These are phyloP conservation scores for Chrysopogon serrulatus DNA, from an alignment of 176 grass and related monocot species.

Conservation along the genomic window DNA sequence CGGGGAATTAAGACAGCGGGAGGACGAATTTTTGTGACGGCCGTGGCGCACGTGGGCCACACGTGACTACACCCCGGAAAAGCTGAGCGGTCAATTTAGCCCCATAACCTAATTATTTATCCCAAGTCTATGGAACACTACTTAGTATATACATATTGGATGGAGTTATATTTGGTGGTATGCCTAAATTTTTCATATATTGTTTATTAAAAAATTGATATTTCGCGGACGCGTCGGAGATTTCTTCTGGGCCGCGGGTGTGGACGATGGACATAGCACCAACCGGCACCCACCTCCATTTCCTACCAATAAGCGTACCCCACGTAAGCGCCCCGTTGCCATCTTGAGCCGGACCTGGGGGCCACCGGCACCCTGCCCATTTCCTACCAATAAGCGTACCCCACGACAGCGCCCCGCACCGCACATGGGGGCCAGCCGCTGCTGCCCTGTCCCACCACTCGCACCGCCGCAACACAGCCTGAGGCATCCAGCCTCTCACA, in stretches of 20 bases:
- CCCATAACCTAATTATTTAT: no score
- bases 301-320: no score
- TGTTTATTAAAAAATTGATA: no score
- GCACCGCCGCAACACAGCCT: no score
- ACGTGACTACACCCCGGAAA: slow-evolving; percentile 6
- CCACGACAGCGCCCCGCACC: not conserved
- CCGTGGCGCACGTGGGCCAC: slow-evolving; percentile 20
- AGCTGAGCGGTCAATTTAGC: not conserved
- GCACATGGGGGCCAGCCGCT: slow-evolving; percentile 1
- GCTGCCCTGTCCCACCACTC: not conserved
- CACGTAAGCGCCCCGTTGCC: no score
- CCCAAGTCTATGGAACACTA: no score
- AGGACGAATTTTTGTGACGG: not conserved
- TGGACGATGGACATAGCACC: no score
- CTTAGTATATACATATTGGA: no score
- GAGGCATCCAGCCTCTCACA: fast-evolving
- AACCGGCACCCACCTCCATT: slow-evolving; percentile 18
- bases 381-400: not conserved
- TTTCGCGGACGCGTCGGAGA: slow-evolving; percentile 2
- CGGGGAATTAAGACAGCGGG: not conserved
- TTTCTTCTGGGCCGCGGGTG: no score
- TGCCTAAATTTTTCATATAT: no score
- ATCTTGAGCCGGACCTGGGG: no score
- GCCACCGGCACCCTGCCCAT: slow-evolving; percentile 21
- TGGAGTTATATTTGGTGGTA: no score